Conservation (phyloP, 371 early-diverging fungal genomes). For the Mucor piriformis region DNA sequence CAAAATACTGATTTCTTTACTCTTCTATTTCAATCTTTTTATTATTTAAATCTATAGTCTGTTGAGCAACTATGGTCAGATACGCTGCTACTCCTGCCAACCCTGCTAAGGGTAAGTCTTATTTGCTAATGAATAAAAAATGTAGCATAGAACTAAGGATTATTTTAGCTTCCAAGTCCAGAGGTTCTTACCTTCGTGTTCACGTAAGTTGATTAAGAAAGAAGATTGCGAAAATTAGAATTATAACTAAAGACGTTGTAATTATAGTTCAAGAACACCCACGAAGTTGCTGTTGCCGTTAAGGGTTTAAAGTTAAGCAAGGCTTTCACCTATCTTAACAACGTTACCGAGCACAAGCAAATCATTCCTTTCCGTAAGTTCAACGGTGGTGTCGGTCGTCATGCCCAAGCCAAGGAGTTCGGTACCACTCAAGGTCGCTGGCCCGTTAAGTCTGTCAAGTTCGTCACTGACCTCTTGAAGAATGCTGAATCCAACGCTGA, state of each 20-base stretch:
- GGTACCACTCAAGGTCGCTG: conserved; percentile 95
- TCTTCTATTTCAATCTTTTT: not conserved
- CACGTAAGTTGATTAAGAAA: conserved; percentile 58
- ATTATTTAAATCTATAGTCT: conserved; percentile 5
- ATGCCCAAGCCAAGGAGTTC: conserved; percentile 95
- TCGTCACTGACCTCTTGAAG: conserved; percentile 90
- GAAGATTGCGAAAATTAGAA: not conserved
- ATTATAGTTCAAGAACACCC: conserved; percentile 92
- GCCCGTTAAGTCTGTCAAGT: conserved; percentile 96
- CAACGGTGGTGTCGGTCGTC: conserved; percentile 96
- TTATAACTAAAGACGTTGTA: not conserved
- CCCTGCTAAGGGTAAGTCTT: conserved; percentile 54
- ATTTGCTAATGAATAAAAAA: not conserved
- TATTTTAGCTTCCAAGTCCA: conserved; percentile 84
- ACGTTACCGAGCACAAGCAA: conserved; percentile 96
- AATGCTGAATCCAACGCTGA: conserved; percentile 97
- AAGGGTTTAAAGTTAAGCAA: conserved; percentile 92
- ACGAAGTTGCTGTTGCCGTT: conserved; percentile 96
- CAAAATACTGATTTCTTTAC: not conserved
- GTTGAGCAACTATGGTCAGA: conserved; percentile 54
- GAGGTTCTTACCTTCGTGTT: conserved; percentile 96
- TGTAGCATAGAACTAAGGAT: not conserved
- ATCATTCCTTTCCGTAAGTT: conserved; percentile 97
- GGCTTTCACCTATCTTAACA: conserved; percentile 93
- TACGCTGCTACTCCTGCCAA: conserved; percentile 63